Percentiles rank a stretch among this genome's conserved stretches.
Evolutionary conservation across 768 basidiomycete species (phyloP).

Genomic region (Suillus fuscotomentosus): DNA sequence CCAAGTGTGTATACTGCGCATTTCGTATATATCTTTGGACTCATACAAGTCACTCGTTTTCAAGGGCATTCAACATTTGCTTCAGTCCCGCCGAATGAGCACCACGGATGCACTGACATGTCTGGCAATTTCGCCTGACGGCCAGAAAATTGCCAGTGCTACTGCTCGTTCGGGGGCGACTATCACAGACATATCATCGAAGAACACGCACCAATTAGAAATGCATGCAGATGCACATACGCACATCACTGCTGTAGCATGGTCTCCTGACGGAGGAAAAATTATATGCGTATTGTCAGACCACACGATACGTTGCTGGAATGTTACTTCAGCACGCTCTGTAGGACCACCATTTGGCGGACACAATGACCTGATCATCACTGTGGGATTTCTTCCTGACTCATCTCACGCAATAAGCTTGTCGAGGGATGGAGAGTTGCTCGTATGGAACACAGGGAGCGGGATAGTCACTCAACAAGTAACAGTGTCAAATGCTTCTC

Average conservation of each 20-base stretch:
- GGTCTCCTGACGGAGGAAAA: constrained; percentile 25
- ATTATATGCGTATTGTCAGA: constrained; percentile 29
- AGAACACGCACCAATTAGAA: background rate
- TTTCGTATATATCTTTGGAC: background rate
- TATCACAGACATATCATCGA: background rate
- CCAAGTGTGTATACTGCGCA: background rate
- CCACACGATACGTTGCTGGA: constrained; percentile 28
- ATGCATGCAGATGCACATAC: too few species aligned
- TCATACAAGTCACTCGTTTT: background rate
- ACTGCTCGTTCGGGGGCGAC: constrained; percentile 6
- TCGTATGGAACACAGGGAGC: background rate
- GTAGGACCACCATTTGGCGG: constrained; percentile 24
- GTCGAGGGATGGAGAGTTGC: background rate
- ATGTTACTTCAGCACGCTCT: constrained; percentile 15
- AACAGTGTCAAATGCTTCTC: background rate
- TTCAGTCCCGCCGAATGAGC: constrained; percentile 5
- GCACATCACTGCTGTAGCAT: constrained; percentile 17
- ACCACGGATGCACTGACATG: background rate
- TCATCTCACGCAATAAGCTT: background rate
- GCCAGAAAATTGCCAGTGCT: background rate
- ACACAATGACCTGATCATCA: constrained; percentile 10
- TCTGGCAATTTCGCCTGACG: background rate
- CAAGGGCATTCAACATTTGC: background rate
- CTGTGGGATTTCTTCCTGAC: background rate
- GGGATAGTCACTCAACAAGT: background rate